phyloP scores from a whole-genome alignment of 768 basidiomycete genomes.

The Lactifluus hygrophoroides region DNA sequence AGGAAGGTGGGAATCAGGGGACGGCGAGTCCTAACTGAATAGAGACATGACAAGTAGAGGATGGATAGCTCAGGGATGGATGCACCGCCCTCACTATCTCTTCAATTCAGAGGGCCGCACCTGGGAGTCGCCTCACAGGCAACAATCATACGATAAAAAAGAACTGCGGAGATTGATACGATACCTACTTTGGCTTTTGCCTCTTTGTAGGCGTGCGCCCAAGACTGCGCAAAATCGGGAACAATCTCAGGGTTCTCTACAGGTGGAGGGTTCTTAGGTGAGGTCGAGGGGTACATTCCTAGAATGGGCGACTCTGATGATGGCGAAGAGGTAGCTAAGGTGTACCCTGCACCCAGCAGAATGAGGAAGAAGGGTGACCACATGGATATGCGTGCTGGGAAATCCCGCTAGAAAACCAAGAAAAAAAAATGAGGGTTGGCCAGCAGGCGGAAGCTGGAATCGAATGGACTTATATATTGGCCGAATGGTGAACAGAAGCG shows the following conservation, averaged over 20 bases:
- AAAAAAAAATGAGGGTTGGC: background rate
- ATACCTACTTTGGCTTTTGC: constrained; percentile 33
- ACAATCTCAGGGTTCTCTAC: constrained; percentile 34
- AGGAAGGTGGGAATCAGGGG: background rate
- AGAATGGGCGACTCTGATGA: constrained; percentile 45
- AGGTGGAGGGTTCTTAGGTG: constrained; percentile 50
- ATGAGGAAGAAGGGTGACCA: background rate
- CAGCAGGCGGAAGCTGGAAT: no score
- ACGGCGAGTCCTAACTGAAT: background rate
- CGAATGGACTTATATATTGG: background rate
- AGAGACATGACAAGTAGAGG: background rate
- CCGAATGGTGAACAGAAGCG: background rate
- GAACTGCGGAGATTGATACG: background rate
- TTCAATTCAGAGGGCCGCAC: background rate
- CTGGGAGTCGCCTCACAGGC: background rate
- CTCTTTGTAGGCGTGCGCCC: constrained; percentile 50
- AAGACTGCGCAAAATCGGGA: constrained; percentile 43
- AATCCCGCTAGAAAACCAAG: background rate
- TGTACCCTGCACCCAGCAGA: background rate
- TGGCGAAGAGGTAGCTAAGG: constrained; percentile 4
- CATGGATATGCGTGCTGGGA: background rate
- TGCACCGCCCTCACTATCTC: background rate
- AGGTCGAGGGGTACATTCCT: constrained; percentile 43
- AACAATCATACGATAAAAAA: background rate
- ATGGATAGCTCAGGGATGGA: background rate